These are phyloP conservation scores for Podaxis sp. DNA, from an alignment of 768 basidiomycete genomes.

Conservation along the genomic window DNA sequence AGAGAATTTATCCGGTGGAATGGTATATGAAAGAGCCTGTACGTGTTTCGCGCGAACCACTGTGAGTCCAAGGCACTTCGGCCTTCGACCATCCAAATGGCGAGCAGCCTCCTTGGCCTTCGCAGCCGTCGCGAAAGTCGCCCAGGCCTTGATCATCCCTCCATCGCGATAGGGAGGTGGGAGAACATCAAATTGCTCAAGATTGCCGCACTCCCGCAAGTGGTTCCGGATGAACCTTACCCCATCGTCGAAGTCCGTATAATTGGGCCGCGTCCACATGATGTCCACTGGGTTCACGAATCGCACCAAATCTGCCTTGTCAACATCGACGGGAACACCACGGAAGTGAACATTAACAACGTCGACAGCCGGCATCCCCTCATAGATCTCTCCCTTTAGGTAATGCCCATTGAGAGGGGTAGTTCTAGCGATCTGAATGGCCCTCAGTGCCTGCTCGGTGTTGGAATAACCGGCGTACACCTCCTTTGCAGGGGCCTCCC, in stretches of 20 bases:
- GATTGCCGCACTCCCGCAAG: constrained; percentile 1
- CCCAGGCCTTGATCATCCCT: constrained; percentile 50
- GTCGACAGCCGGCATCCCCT: constrained; percentile 55
- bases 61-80: constrained; percentile 37
- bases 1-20: constrained; percentile 34
- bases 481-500: constrained; percentile 51
- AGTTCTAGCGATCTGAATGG: constrained; percentile 38
- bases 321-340: constrained; percentile 44
- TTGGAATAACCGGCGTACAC: constrained; percentile 64
- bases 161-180: constrained; percentile 47
- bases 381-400: constrained; percentile 46
- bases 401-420: constrained; percentile 32
- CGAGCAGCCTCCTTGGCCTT: constrained; percentile 50
- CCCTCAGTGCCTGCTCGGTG: constrained; percentile 42
- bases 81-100: constrained; percentile 42
- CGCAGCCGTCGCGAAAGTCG: constrained; percentile 43
- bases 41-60: constrained; percentile 49
- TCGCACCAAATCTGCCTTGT: constrained; percentile 34
- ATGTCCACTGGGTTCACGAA: constrained; percentile 46
- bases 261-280: constrained; percentile 47
- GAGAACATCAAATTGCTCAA: constrained; percentile 28
- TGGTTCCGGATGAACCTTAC: constrained; percentile 34
- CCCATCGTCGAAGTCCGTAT: constrained; percentile 30
- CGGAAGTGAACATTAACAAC: constrained; percentile 56
- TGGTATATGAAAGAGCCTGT: constrained; percentile 42